A percentile compares a stretch with the other conserved stretches of the same genome.
Conservation (phyloP, 2,329 filamentous ascomycete species). For the Thelonectria olida region DNA sequence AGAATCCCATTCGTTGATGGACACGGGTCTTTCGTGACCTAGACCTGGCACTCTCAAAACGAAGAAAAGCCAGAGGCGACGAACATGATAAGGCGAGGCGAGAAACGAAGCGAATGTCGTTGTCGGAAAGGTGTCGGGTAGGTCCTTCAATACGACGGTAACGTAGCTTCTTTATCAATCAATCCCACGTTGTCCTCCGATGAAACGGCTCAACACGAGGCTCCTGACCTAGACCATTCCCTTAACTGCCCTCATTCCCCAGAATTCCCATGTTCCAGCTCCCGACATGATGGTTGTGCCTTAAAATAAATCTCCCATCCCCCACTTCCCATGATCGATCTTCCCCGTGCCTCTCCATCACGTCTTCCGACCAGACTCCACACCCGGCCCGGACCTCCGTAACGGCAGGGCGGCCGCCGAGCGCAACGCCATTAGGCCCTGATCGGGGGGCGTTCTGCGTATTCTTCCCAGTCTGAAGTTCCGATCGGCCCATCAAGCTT, state of each 20-base stretch:
- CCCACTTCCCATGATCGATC: constrained; percentile 31
- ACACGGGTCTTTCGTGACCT: background rate
- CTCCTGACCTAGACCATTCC: constrained; percentile 20
- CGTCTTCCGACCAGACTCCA: constrained; percentile 33
- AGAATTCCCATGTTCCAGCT: constrained; percentile 30
- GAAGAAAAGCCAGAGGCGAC: background rate
- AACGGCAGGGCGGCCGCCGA: constrained; percentile 31
- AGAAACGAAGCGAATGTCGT: background rate
- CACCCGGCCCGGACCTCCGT: constrained; percentile 34
- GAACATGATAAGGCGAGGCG: background rate
- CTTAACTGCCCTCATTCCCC: constrained; percentile 9
- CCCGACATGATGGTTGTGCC: constrained; percentile 16
- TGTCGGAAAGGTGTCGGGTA: background rate
- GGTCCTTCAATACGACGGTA: background rate
- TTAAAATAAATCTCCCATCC: constrained; percentile 36
- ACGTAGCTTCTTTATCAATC: constrained; percentile 1
- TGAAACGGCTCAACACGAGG: constrained; percentile 32
- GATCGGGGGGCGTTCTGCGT: constrained; percentile 25
- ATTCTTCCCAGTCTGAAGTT: constrained; percentile 1
- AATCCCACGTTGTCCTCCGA: constrained; percentile 29
- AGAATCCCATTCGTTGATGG: background rate
- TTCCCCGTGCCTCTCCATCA: constrained; percentile 15
- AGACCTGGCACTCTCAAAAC: background rate
- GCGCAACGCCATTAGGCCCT: constrained; percentile 22
- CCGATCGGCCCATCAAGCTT: constrained; percentile 12